Conservation (phyloP, 345 rosid genomes). For the Schrenkiella parvula region DNA sequence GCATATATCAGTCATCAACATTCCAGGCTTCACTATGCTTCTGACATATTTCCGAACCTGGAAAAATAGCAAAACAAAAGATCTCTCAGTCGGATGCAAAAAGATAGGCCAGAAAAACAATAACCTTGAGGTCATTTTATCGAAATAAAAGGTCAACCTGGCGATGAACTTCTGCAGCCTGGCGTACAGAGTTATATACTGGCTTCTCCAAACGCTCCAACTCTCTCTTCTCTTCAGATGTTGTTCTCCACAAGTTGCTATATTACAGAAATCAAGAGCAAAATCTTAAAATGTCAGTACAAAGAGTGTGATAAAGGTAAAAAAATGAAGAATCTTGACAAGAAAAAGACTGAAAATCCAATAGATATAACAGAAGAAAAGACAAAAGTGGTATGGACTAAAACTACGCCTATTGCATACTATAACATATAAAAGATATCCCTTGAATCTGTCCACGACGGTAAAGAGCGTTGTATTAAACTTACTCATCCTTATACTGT, state of each 20-base stretch:
- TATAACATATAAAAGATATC: neutral
- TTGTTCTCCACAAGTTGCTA: constrained; percentile 91
- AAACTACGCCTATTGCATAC: neutral
- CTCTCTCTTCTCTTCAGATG: constrained; percentile 97
- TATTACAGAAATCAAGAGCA: constrained; percentile 6
- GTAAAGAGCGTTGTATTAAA: neutral
- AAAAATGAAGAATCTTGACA: neutral
- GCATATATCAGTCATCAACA: constrained; percentile 91
- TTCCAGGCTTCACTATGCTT: constrained; percentile 83
- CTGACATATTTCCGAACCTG: constrained; percentile 81
- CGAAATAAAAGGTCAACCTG: constrained; percentile 44
- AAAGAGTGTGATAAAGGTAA: neutral
- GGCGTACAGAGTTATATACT: constrained; percentile 83
- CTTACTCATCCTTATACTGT: constrained; percentile 92
- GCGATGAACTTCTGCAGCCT: constrained; percentile 98
- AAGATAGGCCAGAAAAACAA: neutral
- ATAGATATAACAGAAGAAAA: neutral
- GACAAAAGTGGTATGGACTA: neutral
- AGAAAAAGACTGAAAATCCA: neutral
- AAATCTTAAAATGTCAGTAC: neutral
- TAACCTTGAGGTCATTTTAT: neutral
- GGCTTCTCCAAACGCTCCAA: constrained; percentile 84
- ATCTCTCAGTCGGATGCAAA: neutral
- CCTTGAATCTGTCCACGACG: neutral
- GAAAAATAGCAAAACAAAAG: neutral